Evolutionary conservation across 306 rosid species (phyloP).

Genomic region (Gleditsia sinensis): DNA sequence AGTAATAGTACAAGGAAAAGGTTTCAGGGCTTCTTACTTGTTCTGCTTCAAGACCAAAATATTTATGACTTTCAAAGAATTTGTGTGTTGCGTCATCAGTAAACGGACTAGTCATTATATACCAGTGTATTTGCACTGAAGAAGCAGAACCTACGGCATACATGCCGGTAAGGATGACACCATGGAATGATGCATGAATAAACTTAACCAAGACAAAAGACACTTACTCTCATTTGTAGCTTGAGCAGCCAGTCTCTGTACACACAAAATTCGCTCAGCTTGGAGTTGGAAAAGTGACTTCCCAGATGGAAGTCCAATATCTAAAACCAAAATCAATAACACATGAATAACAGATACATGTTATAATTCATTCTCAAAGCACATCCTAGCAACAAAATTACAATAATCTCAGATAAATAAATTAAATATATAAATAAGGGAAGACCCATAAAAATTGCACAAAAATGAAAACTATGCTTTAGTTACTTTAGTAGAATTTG

Average conservation of each 20-base stretch:
- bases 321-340: slow-evolving; percentile 45
- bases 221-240: slow-evolving; percentile 68
- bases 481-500: slow-evolving; percentile 7
- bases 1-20: neutral
- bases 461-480: slow-evolving; percentile 21
- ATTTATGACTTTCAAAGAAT: slow-evolving; percentile 85
- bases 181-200: slow-evolving; percentile 21
- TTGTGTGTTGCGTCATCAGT: slow-evolving; percentile 88
- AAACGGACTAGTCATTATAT: slow-evolving; percentile 97
- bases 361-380: slow-evolving; percentile 16
- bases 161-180: slow-evolving; percentile 23
- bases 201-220: slow-evolving; percentile 28
- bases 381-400: slow-evolving; percentile 8
- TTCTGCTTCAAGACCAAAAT: slow-evolving; percentile 88
- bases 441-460: slow-evolving; percentile 13
- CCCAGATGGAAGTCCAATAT: slow-evolving; percentile 98
- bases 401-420: slow-evolving; percentile 18
- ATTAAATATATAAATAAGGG: slow-evolving; percentile 18
- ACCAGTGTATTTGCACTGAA: slow-evolving; percentile 84
- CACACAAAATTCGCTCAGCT: slow-evolving; percentile 95
- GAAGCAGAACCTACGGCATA: slow-evolving; percentile 60
- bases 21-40: slow-evolving; percentile 55
- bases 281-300: slow-evolving; percentile 97
- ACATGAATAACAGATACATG: neutral
- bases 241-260: slow-evolving; percentile 84